Evolutionary conservation across 148 eudicot species (phyloP), one percentile per base, ranked within the genome.

Genomic region (Tetragonia tetragonoides): DNA sequence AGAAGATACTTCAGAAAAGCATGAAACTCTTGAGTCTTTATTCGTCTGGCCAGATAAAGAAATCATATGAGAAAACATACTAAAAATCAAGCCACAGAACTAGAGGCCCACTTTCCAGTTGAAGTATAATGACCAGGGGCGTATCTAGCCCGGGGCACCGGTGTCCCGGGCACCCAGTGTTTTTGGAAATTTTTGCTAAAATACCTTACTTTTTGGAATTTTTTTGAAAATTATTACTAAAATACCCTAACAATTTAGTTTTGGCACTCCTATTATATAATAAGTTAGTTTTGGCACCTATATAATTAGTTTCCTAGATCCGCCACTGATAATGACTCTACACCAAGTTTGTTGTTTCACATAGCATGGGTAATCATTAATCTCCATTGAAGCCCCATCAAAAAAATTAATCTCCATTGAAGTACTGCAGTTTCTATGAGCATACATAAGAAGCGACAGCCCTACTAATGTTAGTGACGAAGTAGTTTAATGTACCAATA

Each of bases 1-100:
- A 66, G 63, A 74, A 68, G 6, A 65, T 63, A 41, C 70, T 67
- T 77, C 9, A 79, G 72, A 24, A 59, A 64, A 73, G 41, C 14
- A 79, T 38, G 51, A 38, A 21, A 49, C 12, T 9, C 53, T 49
- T 8, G 53, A 28, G 17, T 46, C 20, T 9, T 53, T n/a, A n/a
- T n/a, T 49, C 53, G 20, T 42, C 24, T 71, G 37, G 60, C 4
- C 54, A 44, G 38, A 60, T 14, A 64, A 42, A 75, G 38, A 53
- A 23, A 21, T 47, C 41, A 60, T 28, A 28, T 28, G 38, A 47
- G 38, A 44, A 57, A 41, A 39, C 9, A 54, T 15, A 59, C 75
- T 42, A 5, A 11, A 51, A 40, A 56, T 17, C 38, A 16, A 42
- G 64, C 72, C 10, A 14, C 17, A 57, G 46, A 24, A 5, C 46